Evolutionary conservation across 768 basidiomycete species (phyloP).

Genomic region (Galerina marginata): DNA sequence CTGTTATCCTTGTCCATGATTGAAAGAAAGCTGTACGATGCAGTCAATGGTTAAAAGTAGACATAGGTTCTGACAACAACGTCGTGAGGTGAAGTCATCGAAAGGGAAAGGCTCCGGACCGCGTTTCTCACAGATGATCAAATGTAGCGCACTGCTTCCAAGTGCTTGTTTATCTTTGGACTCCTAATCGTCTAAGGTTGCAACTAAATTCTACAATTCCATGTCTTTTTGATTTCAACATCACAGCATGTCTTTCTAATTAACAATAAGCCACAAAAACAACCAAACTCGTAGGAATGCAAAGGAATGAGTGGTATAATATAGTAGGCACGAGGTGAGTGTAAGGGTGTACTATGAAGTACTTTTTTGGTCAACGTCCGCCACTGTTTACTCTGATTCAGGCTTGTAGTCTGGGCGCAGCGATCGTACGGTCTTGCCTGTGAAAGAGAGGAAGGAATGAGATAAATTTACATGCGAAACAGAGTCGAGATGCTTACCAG

Average conservation of each 20-base stretch:
- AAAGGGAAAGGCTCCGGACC: neutral
- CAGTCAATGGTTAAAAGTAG: neutral
- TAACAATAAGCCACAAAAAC: neutral
- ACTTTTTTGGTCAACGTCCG: constrained; percentile 25
- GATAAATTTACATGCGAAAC: neutral
- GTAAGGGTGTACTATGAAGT: constrained; percentile 24
- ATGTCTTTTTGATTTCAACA: too few relatives aligned
- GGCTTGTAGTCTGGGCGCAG: constrained; percentile 87
- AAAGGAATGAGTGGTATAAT: constrained; percentile 26
- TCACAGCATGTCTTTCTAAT: neutral
- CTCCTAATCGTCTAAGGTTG: too few relatives aligned
- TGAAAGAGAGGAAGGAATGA: neutral
- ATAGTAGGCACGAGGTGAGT: constrained; percentile 22
- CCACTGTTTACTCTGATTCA: constrained; percentile 47
- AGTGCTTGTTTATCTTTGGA: constrained; percentile 1
- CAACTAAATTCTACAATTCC: too few relatives aligned
- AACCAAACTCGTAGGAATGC: neutral
- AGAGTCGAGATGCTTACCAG: constrained; percentile 55
- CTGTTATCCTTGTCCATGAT: constrained; percentile 63
- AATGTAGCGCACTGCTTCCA: constrained; percentile 7
- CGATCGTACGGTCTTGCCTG: constrained; percentile 89
- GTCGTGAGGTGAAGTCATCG: neutral
- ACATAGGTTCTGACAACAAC: neutral
- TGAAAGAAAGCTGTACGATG: neutral
- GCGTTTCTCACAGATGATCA: constrained; percentile 14